Conservation (phyloP, 2,329 filamentous ascomycete genomes). For the Grosmannia clavigera region DNA sequence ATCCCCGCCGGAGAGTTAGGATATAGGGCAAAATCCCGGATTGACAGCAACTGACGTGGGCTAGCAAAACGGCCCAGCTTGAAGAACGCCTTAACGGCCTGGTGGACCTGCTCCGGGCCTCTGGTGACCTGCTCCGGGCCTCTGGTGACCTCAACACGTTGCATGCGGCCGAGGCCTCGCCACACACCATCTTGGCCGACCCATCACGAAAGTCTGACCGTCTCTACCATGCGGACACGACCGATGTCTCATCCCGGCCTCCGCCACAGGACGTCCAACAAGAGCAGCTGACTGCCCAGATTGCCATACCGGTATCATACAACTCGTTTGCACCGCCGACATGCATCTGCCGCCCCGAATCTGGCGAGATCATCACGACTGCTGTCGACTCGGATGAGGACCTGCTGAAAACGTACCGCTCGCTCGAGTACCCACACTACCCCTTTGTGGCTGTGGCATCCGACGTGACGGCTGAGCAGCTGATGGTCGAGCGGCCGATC, state of each 20-base stretch:
- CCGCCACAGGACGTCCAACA: not conserved
- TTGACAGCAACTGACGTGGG: no score
- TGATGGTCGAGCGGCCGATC: conserved; percentile 30
- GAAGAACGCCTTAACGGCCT: conserved; percentile 37
- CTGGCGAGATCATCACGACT: conserved; percentile 23
- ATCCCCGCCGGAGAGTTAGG: not conserved
- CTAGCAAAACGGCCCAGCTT: conserved; percentile 35
- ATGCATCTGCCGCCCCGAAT: conserved; percentile 33
- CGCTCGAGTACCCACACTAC: conserved; percentile 27
- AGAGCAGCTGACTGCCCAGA: not conserved
- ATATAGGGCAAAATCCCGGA: not conserved
- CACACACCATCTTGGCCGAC: not conserved
- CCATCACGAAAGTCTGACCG: not conserved
- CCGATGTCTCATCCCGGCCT: not conserved
- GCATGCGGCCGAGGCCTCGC: not conserved
- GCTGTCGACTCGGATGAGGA: conserved; percentile 33
- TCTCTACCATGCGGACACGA: not conserved
- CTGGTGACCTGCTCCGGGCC: conserved; percentile 30
- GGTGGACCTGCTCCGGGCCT: conserved; percentile 32
- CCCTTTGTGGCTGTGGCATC: conserved; percentile 35
- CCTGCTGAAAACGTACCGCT: conserved; percentile 31
- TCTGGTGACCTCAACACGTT: conserved; percentile 22
- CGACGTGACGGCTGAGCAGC: conserved; percentile 21
- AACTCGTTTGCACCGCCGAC: conserved; percentile 32
- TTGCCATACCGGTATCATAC: conserved; percentile 19